phyloP scores from a whole-genome alignment of 2,329 filamentous ascomycete species.

The Bipolaris cookei region DNA sequence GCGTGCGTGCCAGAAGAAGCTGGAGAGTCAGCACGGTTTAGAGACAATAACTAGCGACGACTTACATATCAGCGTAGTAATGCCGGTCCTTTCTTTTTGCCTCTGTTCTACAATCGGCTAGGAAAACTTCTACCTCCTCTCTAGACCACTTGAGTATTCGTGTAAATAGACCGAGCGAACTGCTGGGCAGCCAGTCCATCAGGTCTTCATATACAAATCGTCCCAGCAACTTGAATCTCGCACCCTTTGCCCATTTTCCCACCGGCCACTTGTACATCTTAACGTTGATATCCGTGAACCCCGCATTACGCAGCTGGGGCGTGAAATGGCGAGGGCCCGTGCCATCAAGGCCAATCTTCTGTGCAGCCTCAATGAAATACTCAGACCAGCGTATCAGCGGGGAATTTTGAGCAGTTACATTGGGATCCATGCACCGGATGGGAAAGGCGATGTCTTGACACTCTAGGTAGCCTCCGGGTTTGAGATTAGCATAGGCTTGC shows the following conservation, averaged over 20 bases:
- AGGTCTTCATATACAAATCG: conserved; percentile 37
- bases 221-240: conserved; percentile 37
- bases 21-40: conserved; percentile 12
- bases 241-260: conserved; percentile 42
- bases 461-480: conserved; percentile 60
- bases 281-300: conserved; percentile 38
- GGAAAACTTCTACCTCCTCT: conserved; percentile 39
- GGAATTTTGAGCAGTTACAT: conserved; percentile 30
- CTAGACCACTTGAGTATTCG: conserved; percentile 37
- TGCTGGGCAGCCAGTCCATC: conserved; percentile 36
- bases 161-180: conserved; percentile 37
- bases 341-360: conserved; percentile 48
- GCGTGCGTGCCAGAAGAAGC: conserved; percentile 35
- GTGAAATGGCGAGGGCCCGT: conserved; percentile 50
- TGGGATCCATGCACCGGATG: conserved; percentile 30
- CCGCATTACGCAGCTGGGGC: conserved; percentile 27
- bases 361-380: conserved; percentile 34
- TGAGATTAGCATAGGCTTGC: conserved; percentile 49
- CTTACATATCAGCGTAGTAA: conserved; percentile 39
- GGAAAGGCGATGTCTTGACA: conserved; percentile 53
- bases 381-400: conserved; percentile 37
- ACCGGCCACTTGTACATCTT: conserved; percentile 43
- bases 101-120: conserved; percentile 36
- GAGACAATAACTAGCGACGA: background rate
- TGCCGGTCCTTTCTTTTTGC: conserved; percentile 34